Base-by-base conservation (phyloP, 1,284 basidiomycete species). In the Ustilago loliicola region DNA sequence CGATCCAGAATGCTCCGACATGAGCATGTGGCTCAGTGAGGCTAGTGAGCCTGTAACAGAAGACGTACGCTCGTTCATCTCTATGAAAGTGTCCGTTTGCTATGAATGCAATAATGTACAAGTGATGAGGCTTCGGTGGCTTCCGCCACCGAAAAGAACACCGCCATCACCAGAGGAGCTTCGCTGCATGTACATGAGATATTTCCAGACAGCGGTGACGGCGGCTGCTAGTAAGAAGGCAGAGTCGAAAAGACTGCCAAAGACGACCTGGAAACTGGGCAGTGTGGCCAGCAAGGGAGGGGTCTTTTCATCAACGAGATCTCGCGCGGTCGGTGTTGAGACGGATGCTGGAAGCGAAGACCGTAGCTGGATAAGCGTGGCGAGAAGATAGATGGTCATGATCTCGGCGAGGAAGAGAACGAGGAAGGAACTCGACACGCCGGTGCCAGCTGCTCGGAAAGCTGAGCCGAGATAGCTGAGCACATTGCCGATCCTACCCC, bases 321-420 rank as follows among this genome's bases (percentile, higher is more conserved):
- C 65, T 30, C 30, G 58, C 7, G 8, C 11, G 15, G 19, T 30
- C 38, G 56, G 23, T 25, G 29, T 54, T 42, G 59, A 54, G 5
- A 67, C 61, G 8, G 77, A 66, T 7, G 65, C 61, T 5, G 79
- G 81, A 13, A 85, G 70, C 0, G 86, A 82, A 2, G 85, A 81
- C 0, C 87, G 83, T 0, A 88, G 80, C 51, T 87, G 87, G 60
- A 88, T 88, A 51, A 88, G 81, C 15, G 87, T 88, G 0, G 87
- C 87, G 30, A 88, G 80, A 15, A 87, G 83, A 60, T 88, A 88
- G 47, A 88, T 85, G 30, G 87, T 86, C 85, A 88, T 84, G 48
- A 88, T 83, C 66, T 88, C 86, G 10, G 86, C 84, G 9, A 88
- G 82, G 69, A 87, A 87, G 19, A 88, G 82, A 0, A 88, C 79